Evolutionary conservation across 495 filamentous ascomycete genomes (phyloP).

Genomic region (Hypoxylon subgilvum): DNA sequence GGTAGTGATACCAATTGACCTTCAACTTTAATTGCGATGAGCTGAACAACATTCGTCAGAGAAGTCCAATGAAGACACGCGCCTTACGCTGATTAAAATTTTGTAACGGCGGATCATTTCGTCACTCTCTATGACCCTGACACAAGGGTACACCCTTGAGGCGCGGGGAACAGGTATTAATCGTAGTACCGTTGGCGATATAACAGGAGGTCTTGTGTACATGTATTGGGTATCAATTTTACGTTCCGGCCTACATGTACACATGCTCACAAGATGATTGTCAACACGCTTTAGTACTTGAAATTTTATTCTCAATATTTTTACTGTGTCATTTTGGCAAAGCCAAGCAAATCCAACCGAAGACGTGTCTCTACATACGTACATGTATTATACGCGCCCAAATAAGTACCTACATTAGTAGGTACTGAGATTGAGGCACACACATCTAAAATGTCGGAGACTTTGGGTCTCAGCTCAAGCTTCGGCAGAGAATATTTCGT

Average conservation of each 20-base stretch:
- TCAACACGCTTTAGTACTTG: too few species aligned
- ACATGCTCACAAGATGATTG: too few species aligned
- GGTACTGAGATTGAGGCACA: not conserved
- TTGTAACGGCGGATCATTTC: conserved; percentile 25
- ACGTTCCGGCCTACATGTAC: not conserved
- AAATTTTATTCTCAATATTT: too few species aligned
- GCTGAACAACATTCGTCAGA: conserved; percentile 8
- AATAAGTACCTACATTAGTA: too few species aligned
- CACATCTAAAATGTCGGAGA: too few species aligned
- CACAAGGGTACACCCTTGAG: not conserved
- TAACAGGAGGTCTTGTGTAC: conserved; percentile 20
- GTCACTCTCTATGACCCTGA: conserved; percentile 14
- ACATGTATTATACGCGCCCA: too few species aligned
- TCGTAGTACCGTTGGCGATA: conserved; percentile 11
- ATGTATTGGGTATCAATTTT: too few species aligned
- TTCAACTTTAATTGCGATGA: conserved; percentile 28
- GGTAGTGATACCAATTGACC: too few species aligned
- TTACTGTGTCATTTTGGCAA: too few species aligned
- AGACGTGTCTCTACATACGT: too few species aligned
- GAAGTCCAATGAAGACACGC: conserved; percentile 15
- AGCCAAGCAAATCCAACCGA: too few species aligned
- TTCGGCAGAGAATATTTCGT: conserved; percentile 1
- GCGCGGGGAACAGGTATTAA: not conserved
- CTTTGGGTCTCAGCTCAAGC: not conserved
- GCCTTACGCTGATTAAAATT: conserved; percentile 18